Evolutionary conservation across 768 basidiomycete genomes (phyloP).

Genomic region (Auriculariales sp.): DNA sequence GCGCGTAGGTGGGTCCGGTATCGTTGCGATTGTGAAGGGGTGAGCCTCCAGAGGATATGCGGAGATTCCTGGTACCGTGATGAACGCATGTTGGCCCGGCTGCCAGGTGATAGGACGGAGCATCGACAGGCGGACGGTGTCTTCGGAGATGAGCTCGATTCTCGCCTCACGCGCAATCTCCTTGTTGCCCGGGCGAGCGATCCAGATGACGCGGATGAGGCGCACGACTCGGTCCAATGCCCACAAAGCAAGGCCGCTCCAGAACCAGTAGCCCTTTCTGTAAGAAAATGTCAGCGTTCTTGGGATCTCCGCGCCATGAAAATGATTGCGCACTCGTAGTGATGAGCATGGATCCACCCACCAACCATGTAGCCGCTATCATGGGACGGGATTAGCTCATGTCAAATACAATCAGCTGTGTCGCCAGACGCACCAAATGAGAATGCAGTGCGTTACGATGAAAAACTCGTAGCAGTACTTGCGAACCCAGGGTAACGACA

Average conservation of each 20-base stretch:
- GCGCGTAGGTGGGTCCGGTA: constrained; percentile 1
- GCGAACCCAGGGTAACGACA: constrained; percentile 5
- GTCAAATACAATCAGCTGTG: not conserved
- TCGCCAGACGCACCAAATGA: constrained; percentile 2
- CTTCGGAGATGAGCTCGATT: constrained; percentile 4
- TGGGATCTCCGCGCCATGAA: not conserved
- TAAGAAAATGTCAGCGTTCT: not conserved
- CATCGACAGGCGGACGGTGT: constrained; percentile 5
- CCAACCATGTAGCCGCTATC: constrained; percentile 5
- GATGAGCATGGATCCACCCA: constrained; percentile 3
- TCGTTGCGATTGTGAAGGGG: constrained; percentile 10
- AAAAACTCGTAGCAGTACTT: constrained; percentile 5
- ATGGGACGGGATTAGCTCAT: not conserved
- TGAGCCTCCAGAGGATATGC: constrained; percentile 8
- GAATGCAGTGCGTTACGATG: constrained; percentile 5
- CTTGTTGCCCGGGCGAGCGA: not conserved
- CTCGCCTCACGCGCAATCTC: constrained; percentile 3
- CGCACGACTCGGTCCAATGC: constrained; percentile 6
- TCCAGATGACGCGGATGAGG: constrained; percentile 2
- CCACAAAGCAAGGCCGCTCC: constrained; percentile 5
- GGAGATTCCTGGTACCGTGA: constrained; percentile 8
- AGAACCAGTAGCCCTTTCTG: constrained; percentile 3
- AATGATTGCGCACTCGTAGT: not conserved
- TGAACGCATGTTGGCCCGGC: constrained; percentile 8
- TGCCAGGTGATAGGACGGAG: constrained; percentile 5